Conservation (phyloP, 2,329 filamentous ascomycete species). For the Penicillium nordicum region DNA sequence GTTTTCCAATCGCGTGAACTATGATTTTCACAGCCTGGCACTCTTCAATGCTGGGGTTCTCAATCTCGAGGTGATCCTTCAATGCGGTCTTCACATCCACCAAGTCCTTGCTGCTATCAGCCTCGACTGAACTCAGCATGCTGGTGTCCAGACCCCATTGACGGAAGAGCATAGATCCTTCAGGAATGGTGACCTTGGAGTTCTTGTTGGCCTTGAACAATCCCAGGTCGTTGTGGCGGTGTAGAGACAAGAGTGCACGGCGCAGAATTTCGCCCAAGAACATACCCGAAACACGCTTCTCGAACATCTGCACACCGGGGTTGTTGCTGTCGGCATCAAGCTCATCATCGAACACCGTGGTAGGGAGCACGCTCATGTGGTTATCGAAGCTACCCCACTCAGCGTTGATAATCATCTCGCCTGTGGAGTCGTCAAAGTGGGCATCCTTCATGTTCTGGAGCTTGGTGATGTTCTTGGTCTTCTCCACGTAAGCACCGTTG, state of each 20-base stretch:
- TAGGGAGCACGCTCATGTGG: conserved; percentile 79
- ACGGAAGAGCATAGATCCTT: conserved; percentile 65
- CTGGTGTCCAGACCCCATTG: conserved; percentile 90
- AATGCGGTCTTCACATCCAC: conserved; percentile 73
- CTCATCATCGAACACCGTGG: conserved; percentile 74
- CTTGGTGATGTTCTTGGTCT: conserved; percentile 81
- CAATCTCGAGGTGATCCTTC: conserved; percentile 71
- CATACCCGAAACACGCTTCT: conserved; percentile 98
- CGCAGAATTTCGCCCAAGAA: conserved; percentile 93
- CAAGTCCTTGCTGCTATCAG: conserved; percentile 70
- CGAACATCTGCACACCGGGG: conserved; percentile 96
- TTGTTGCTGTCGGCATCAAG: conserved; percentile 81
- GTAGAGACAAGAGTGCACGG: conserved; percentile 67
- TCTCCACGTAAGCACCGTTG: conserved; percentile 96
- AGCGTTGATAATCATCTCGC: conserved; percentile 95
- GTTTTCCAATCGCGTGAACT: conserved; percentile 77
- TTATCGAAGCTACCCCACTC: conserved; percentile 99
- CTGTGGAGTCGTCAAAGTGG: conserved; percentile 71
- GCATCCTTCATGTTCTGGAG: conserved; percentile 53
- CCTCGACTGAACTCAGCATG: conserved; percentile 81
- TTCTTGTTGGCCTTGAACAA: conserved; percentile 76
- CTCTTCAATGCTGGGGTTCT: conserved; percentile 74
- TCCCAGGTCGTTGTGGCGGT: conserved; percentile 62
- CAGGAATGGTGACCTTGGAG: conserved; percentile 66
- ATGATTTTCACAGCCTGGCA: conserved; percentile 83